Conservation (phyloP, 129 eudicot species). For the Tagetes patula region DNA sequence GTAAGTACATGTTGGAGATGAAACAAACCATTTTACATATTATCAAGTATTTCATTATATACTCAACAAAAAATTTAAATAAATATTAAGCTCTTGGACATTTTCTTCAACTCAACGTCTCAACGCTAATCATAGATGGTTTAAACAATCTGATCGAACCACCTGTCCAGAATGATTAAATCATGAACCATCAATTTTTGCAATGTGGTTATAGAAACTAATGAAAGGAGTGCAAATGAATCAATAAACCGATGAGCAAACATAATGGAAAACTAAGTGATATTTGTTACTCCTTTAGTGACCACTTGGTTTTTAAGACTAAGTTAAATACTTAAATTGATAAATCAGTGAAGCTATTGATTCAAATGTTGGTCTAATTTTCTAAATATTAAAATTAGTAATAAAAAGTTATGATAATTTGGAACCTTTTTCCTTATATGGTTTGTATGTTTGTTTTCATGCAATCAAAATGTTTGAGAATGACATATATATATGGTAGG, state of each 20-base stretch:
- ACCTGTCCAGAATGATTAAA: background rate
- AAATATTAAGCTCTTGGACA: background rate
- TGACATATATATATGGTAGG: conserved; percentile 22
- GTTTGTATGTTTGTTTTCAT: conserved; percentile 28
- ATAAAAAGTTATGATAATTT: conserved; percentile 11
- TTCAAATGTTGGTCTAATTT: background rate
- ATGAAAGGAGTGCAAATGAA: background rate
- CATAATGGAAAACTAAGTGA: background rate
- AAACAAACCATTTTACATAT: background rate
- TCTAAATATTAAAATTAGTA: background rate
- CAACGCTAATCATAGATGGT: background rate
- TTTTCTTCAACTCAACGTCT: background rate
- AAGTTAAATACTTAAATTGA: no score
- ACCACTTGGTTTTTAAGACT: no score
- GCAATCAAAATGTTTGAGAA: conserved; percentile 36
- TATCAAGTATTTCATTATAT: background rate
- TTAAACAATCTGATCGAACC: background rate
- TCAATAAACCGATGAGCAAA: background rate
- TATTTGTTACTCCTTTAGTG: background rate
- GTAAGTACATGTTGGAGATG: background rate
- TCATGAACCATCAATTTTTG: background rate
- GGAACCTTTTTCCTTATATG: background rate
- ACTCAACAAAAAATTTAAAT: conserved; percentile 4
- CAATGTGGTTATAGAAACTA: background rate
- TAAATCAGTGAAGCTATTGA: background rate